These are phyloP conservation scores for Leishmania arabica DNA, from an alignment of 208 protist genomes.

Conservation along the genomic window DNA sequence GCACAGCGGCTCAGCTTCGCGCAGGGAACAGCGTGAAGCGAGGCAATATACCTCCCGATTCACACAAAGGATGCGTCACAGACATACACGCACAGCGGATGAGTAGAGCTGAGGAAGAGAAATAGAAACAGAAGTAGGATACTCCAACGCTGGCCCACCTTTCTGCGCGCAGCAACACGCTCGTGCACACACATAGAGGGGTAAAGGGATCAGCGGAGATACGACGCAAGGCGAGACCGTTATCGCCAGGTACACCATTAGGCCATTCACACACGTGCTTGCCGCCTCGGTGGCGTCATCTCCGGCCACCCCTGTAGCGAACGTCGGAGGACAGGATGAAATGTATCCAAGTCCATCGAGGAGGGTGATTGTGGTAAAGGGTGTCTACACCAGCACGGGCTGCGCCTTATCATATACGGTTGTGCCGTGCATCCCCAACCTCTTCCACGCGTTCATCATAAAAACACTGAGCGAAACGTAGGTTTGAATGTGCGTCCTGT, in stretches of 20 bases:
- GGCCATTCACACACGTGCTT: neutral
- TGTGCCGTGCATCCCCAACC: constrained; percentile 29
- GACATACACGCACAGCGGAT: neutral
- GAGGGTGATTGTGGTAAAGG: constrained; percentile 34
- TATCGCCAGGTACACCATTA: constrained; percentile 21
- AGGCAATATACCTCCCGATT: neutral
- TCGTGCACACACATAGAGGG: neutral
- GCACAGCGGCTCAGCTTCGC: neutral
- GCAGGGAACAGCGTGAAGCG: neutral
- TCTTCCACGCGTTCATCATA: constrained; percentile 36
- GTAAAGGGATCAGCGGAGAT: constrained; percentile 8
- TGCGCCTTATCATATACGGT: constrained; percentile 9
- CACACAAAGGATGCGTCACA: neutral
- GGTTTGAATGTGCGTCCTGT: constrained; percentile 20
- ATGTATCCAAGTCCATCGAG: constrained; percentile 34
- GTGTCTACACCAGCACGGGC: constrained; percentile 24
- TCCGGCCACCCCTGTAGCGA: neutral
- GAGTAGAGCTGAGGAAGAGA: neutral
- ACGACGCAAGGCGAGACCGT: neutral
- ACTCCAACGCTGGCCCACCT: neutral
- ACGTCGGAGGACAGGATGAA: constrained; percentile 12
- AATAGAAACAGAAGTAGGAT: neutral
- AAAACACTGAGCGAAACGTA: constrained; percentile 19
- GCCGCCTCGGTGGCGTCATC: neutral
- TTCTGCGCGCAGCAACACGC: neutral